Evolutionary conservation across 345 rosid genomes (phyloP).

Genomic region (Ceriops zippeliana): DNA sequence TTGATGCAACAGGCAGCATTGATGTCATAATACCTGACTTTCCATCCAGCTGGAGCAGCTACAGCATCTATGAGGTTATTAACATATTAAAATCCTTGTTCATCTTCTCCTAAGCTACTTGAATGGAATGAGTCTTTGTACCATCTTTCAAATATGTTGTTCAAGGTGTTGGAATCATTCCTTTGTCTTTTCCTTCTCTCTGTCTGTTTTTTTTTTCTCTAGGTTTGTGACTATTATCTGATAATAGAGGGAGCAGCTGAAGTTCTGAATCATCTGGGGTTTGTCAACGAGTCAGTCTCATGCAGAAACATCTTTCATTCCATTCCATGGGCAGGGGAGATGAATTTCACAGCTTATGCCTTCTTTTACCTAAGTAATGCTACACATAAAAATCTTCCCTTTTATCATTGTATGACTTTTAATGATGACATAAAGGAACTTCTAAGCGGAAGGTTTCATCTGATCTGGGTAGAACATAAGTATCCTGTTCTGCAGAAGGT

Average conservation of each 20-base stretch:
- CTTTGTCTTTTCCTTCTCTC: not conserved
- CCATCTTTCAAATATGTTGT: not conserved
- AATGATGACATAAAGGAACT: conserved; percentile 39
- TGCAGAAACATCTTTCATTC: conserved; percentile 49
- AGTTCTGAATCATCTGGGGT: conserved; percentile 20
- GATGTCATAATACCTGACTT: conserved; percentile 67
- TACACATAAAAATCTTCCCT: conserved; percentile 35
- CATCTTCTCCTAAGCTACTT: conserved; percentile 19
- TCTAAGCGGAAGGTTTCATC: conserved; percentile 51
- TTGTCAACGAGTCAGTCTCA: conserved; percentile 33
- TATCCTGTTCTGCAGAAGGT: conserved; percentile 56
- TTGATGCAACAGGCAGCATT: conserved; percentile 66
- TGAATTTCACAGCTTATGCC: conserved; percentile 32
- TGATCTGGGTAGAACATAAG: conserved; percentile 58
- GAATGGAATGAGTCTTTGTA: conserved; percentile 3
- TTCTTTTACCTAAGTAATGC: conserved; percentile 38
- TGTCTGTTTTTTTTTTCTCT: conserved; percentile 24
- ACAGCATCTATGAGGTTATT: conserved; percentile 60
- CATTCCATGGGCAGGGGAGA: conserved; percentile 29
- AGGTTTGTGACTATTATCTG: conserved; percentile 62
- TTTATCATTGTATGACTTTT: conserved; percentile 32
- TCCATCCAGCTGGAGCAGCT: conserved; percentile 46
- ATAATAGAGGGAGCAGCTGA: conserved; percentile 56
- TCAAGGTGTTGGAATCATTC: conserved; percentile 9
- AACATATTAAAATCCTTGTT: not conserved